Conservation (phyloP, 2,329 filamentous ascomycete species). For the Karstenula rhodostoma region DNA sequence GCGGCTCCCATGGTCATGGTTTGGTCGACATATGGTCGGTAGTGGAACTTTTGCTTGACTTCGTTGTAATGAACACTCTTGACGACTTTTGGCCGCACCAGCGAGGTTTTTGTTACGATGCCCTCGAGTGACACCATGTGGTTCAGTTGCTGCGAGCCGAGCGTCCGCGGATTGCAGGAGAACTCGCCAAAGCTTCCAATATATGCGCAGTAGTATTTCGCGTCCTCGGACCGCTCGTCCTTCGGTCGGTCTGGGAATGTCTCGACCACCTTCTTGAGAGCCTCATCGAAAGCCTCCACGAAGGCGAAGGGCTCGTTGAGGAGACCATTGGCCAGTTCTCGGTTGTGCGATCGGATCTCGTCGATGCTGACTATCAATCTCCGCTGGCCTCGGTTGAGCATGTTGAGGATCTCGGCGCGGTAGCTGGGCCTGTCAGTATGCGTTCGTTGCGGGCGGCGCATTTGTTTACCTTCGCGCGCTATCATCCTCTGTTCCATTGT, state of each 20-base stretch:
- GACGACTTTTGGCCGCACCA: conserved; percentile 96
- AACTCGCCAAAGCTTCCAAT: conserved; percentile 95
- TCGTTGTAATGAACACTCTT: conserved; percentile 98
- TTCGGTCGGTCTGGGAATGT: conserved; percentile 78
- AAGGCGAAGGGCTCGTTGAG: conserved; percentile 89
- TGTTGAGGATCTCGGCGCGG: conserved; percentile 84
- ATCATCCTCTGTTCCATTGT: conserved; percentile 59
- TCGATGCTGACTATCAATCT: conserved; percentile 74
- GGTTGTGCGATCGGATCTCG: conserved; percentile 86
- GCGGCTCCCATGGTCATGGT: conserved; percentile 92
- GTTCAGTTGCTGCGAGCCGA: conserved; percentile 89
- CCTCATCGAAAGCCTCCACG: conserved; percentile 85
- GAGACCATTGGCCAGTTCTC: conserved; percentile 80
- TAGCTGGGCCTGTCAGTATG: conserved; percentile 69
- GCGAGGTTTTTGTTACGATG: conserved; percentile 94
- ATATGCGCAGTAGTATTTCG: conserved; percentile 94
- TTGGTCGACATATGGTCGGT: conserved; percentile 91
- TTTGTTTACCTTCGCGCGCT: conserved; percentile 60
- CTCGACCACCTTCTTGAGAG: conserved; percentile 86
- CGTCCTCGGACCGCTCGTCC: conserved; percentile 79
- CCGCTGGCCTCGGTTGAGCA: conserved; percentile 69
- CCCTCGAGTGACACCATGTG: conserved; percentile 97
- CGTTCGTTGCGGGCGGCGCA: conserved; percentile 10
- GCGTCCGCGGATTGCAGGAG: conserved; percentile 90
- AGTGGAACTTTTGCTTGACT: conserved; percentile 83